Evolutionary conservation across 2,329 filamentous ascomycete genomes (phyloP).

Genomic region (Exophiala xenobiotica): DNA sequence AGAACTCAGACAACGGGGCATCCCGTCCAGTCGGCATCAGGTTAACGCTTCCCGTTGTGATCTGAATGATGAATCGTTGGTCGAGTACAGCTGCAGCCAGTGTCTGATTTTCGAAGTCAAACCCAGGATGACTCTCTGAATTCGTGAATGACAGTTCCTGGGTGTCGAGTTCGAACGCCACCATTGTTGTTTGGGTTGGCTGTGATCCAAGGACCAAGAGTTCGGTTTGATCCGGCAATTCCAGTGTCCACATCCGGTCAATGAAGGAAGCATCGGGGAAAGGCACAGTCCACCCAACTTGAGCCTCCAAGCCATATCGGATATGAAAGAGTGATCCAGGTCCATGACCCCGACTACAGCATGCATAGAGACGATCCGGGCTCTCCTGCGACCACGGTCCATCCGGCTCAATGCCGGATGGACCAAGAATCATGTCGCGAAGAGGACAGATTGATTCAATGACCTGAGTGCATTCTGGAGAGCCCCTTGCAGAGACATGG

Average conservation of each 20-base stretch:
- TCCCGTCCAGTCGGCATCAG: constrained; percentile 8
- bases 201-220: constrained; percentile 44
- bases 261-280: constrained; percentile 43
- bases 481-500: constrained; percentile 62
- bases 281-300: constrained; percentile 52
- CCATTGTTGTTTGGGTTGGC: constrained; percentile 41
- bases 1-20: not conserved
- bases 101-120: constrained; percentile 45
- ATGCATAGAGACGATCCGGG: constrained; percentile 19
- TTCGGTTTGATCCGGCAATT: constrained; percentile 36
- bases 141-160: constrained; percentile 43
- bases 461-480: constrained; percentile 55
- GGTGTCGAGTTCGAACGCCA: constrained; percentile 40
- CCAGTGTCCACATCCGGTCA: constrained; percentile 46
- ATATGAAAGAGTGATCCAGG: constrained; percentile 67
- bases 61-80: constrained; percentile 41
- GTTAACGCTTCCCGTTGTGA: constrained; percentile 35
- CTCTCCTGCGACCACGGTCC: constrained; percentile 1
- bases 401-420: constrained; percentile 4
- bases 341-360: constrained; percentile 35
- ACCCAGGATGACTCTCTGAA: constrained; percentile 37
- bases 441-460: constrained; percentile 63
- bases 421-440: constrained; percentile 41
- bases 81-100: constrained; percentile 43
- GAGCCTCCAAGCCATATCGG: constrained; percentile 68